These are phyloP conservation scores for Phalaenopsis hybrid DNA, from an alignment of 116 monocot species.

Conservation along the genomic window DNA sequence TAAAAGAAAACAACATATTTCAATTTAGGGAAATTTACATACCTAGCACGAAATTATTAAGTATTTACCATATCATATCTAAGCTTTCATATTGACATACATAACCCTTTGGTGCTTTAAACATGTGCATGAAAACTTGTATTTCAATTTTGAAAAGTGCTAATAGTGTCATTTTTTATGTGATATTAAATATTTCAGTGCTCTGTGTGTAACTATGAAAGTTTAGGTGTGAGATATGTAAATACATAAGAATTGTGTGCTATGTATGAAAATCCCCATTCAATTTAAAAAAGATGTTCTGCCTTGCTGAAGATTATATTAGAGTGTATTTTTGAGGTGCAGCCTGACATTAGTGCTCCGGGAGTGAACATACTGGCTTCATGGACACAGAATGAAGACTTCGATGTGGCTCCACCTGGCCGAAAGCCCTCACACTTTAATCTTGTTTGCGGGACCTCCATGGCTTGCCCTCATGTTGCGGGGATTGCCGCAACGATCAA, in stretches of 20 bases:
- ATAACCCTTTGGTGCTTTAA: too few relatives aligned
- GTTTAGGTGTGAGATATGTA: too few relatives aligned
- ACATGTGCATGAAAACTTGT: background rate
- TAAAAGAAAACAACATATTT: background rate
- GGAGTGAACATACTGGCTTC: slow-evolving; percentile 83
- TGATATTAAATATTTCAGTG: too few relatives aligned
- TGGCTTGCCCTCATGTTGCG: slow-evolving; percentile 80
- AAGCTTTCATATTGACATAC: too few relatives aligned
- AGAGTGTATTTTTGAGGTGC: slow-evolving; percentile 6
- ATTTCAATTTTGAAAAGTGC: background rate
- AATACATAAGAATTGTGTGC: too few relatives aligned
- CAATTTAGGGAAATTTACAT: background rate
- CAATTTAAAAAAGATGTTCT: background rate
- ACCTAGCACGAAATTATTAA: background rate
- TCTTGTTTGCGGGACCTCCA: slow-evolving; percentile 68
- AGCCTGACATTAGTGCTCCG: slow-evolving; percentile 83
- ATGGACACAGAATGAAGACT: slow-evolving; percentile 40
- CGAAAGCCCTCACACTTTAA: slow-evolving; percentile 58
- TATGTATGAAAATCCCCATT: too few relatives aligned
- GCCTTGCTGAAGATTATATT: background rate
- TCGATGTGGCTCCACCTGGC: slow-evolving; percentile 35
- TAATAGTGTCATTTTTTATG: too few relatives aligned
- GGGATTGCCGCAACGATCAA: slow-evolving; percentile 60
- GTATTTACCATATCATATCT: too few relatives aligned
- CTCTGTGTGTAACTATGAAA: too few relatives aligned